Evolutionary conservation across 345 rosid species (phyloP).

Genomic region (Melastoma malabathricum): DNA sequence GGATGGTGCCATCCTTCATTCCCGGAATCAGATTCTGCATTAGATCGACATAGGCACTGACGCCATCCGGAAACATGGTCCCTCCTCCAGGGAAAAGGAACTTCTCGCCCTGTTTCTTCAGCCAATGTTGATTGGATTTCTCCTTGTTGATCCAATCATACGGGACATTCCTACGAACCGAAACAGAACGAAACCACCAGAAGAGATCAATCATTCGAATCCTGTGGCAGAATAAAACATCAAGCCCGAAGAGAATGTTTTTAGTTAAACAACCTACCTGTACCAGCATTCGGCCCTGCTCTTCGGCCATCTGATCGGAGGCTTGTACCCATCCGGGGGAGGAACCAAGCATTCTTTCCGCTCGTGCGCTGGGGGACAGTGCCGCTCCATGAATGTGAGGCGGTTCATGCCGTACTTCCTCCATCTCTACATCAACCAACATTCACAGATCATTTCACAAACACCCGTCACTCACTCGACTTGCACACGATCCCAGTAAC

Average conservation of each 20-base stretch:
- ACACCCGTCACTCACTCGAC: slow-evolving; percentile 2
- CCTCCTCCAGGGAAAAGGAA: slow-evolving; percentile 97
- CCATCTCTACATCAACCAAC: slow-evolving; percentile 86
- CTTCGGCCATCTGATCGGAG: slow-evolving; percentile 92
- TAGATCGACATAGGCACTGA: slow-evolving; percentile 77
- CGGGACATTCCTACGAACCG: slow-evolving; percentile 75
- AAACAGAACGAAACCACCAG: slow-evolving; percentile 2
- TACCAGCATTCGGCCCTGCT: slow-evolving; percentile 92
- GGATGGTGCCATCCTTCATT: slow-evolving; percentile 82
- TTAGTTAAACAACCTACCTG: slow-evolving; percentile 33
- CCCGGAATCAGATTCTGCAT: slow-evolving; percentile 94
- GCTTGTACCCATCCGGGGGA: slow-evolving; percentile 86
- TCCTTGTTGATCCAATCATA: slow-evolving; percentile 91
- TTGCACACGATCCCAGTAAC: neutral
- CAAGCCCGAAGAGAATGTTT: too few relatives aligned
- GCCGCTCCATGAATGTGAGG: slow-evolving; percentile 90
- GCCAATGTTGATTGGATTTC: slow-evolving; percentile 95
- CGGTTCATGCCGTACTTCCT: slow-evolving; percentile 68
- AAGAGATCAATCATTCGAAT: neutral
- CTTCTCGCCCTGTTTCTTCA: slow-evolving; percentile 79
- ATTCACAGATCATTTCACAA: too few relatives aligned
- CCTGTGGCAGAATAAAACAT: neutral
- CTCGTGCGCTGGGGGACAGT: slow-evolving; percentile 78
- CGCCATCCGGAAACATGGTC: slow-evolving; percentile 95
- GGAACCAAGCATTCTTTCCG: slow-evolving; percentile 85